Evolutionary conservation across 2,329 filamentous ascomycete genomes (phyloP), one percentile per base, ranked within the genome.

Genomic region (Penicillium sp.): DNA sequence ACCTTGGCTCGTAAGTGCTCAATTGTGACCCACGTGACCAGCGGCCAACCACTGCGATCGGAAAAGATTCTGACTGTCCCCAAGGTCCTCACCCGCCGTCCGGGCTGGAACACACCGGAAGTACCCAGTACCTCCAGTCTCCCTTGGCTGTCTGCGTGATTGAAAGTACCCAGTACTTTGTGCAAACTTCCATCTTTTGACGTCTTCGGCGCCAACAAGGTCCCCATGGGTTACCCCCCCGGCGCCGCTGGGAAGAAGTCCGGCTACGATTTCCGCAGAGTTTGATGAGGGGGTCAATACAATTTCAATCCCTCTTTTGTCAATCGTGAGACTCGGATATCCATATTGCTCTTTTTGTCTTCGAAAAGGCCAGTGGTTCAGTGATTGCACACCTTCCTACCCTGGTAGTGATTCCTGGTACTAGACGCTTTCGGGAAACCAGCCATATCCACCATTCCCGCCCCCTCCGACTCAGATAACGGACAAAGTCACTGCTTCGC

Each of bases 51-150:
- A 53, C 62, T 58, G 65, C 56, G 15, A 62, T 22, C 65, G 65
- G 59, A 68, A 61, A 37, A 56, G 56, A 61, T 33, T 33, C 59
- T 63, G 61, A 63, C 49, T 57, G 67, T 69, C 66, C 73, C 62
- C 74, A 76, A 75, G 74, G 74, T 76, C 68, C 74, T 69, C 73
- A 69, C 38, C 9, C 53, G 33, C 60, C 17, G 47, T n/a, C 53
- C 51, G 40, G 57, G 49, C 24, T 24, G 22, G 22, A 54, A 15
- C 24, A 8, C 35, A 13, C 42, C 26, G 7, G 19, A 56, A 15
- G 68, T 70, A 69, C 49, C 44, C 0, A 56, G 38, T 70, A 70
- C 68, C 33, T 60, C 2, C 2, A 8, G 10, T 13, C 17, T 8
- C 37, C 12, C 47, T 33, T 37, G 15, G 3, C 9, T 13, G 12